Evolutionary conservation across 2,329 filamentous ascomycete species (phyloP), one percentile per base, ranked within the genome.

Genomic region (Trichoderma oligosporum): DNA sequence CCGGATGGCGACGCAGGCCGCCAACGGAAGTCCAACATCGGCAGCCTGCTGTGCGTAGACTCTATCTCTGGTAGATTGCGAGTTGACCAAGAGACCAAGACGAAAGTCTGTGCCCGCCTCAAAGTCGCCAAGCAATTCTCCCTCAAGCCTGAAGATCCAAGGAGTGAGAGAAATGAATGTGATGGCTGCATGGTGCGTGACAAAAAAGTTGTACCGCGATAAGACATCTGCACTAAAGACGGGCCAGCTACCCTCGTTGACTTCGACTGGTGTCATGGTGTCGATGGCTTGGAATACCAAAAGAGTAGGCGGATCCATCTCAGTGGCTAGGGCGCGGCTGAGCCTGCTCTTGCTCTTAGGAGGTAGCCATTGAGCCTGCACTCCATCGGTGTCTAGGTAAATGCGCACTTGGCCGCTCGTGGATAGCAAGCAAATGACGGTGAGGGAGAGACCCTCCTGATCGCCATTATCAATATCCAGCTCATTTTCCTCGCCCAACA

Each of bases 321-420:
- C 68, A 1, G 71, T 71, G 2, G 71, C 71, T 16, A 71, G 61
- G 9, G 77, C 66, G 9, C 73, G 71, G n/a, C 71, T 69, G 35
- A 74, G 60, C 63, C 74, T 80, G 1, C 74, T 76, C 63, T 78
- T 84, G 64, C 73, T 76, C 57, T 78, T 81, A 6, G 82, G 81
- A 1, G 82, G 82, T 18, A 87, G 71, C 84, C 84, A 87, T 65
- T 85, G 81, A n/a, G 84, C 84, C 66, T 86, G 80, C 14, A 86
- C 77, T 1, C 82, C 82, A 8, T 84, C 79, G 2, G 84, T 64
- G 62, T 87, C 84, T 11, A 87, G 73, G 62, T 83, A 86, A 35
- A 87, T 74, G 41, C 82, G 78, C 56, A 86, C 73, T 64, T 82
- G 82, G 3, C 84, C 84, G 62, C 81, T 84, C 2, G 78, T 81